Percentiles rank a stretch among this genome's conserved stretches.
phyloP scores from a whole-genome alignment of 176 grass and related monocot species.

The Carex myosuroides region DNA sequence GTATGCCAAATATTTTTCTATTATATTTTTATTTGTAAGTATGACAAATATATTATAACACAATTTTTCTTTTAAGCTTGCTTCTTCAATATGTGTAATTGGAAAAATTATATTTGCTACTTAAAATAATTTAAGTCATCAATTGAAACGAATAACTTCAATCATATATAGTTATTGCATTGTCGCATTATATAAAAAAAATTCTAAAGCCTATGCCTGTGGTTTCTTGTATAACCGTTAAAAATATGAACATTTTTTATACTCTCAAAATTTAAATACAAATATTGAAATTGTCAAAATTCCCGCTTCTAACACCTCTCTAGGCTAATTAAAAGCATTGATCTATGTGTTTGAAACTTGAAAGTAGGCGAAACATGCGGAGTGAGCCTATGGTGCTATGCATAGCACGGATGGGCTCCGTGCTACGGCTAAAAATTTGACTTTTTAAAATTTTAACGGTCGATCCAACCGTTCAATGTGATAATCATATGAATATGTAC shows the following conservation, averaged over 20 bases:
- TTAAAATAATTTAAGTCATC: neutral
- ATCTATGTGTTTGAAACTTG: neutral
- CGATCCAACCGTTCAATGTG: too few relatives aligned
- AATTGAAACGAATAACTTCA: neutral
- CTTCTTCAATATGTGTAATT: neutral
- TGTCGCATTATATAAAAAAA: neutral
- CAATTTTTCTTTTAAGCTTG: neutral
- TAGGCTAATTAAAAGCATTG: neutral
- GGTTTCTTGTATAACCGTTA: too few relatives aligned
- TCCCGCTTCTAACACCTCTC: neutral
- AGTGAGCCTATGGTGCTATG: too few relatives aligned
- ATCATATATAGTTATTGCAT: neutral
- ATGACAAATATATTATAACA: neutral
- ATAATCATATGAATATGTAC: too few relatives aligned
- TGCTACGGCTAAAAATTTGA: too few relatives aligned
- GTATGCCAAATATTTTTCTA: neutral
- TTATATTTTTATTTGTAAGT: neutral
- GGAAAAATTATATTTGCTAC: neutral
- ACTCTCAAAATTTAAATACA: too few relatives aligned
- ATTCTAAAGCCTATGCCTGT: too few relatives aligned
- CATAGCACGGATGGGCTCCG: too few relatives aligned
- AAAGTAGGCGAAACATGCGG: neutral
- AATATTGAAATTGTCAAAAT: neutral
- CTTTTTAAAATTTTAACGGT: too few relatives aligned
- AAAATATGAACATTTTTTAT: too few relatives aligned